Conservation (phyloP, 139 green algal genomes). For the Ostreobium quekettii region DNA sequence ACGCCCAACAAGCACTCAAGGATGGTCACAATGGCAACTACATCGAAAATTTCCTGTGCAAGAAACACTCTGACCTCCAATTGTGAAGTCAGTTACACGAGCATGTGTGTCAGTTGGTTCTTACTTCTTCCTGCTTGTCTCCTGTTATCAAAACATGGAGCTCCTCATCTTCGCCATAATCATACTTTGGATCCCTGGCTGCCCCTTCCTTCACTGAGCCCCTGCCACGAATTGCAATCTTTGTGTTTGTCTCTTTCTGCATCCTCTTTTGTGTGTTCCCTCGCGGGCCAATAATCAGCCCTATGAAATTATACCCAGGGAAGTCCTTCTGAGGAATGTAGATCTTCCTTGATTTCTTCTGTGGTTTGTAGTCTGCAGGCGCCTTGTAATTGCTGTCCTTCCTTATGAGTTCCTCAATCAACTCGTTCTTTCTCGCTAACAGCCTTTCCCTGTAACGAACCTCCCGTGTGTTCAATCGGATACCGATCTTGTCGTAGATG, state of each 20-base stretch:
- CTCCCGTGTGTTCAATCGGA: conserved; percentile 86
- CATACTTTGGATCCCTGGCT: conserved; percentile 70
- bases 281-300: conserved; percentile 96
- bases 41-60: too few species aligned
- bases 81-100: too few species aligned
- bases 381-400: conserved; percentile 73
- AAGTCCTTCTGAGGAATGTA: conserved; percentile 87
- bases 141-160: conserved; percentile 95
- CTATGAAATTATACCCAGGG: conserved; percentile 96
- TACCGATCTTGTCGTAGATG: conserved; percentile 81
- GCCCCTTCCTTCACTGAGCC: conserved; percentile 72
- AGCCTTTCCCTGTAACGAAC: conserved; percentile 49
- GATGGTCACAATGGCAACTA: too few species aligned
- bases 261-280: conserved; percentile 98
- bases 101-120: too few species aligned
- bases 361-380: conserved; percentile 68
- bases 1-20: too few species aligned
- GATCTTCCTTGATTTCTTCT: conserved; percentile 81
- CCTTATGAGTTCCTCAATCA: conserved; percentile 91
- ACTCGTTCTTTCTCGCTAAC: conserved; percentile 19
- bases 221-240: conserved; percentile 88
- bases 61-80: too few species aligned
- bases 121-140: conserved; percentile 71
- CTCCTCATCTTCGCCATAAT: conserved; percentile 93
- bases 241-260: conserved; percentile 92